phyloP scores from a whole-genome alignment of 73 alveolate genomes.

The Paramecium sexaurelia region DNA sequence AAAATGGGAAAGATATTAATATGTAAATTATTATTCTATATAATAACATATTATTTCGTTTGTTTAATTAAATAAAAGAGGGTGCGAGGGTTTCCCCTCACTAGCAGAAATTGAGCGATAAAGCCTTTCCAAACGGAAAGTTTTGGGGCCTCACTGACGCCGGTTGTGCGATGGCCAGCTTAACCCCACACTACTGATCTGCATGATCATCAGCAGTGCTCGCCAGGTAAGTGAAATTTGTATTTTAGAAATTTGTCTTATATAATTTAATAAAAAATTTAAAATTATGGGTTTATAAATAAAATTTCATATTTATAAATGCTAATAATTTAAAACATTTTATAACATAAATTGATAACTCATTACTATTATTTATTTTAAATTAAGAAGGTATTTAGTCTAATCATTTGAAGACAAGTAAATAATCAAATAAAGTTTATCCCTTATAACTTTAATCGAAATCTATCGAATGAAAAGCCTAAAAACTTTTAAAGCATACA shows the following conservation, averaged over 20 bases:
- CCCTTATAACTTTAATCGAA: too few species aligned
- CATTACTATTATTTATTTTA: not conserved
- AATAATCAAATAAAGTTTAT: not conserved
- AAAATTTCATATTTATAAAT: not conserved
- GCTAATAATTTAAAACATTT: not conserved
- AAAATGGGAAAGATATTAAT: too few species aligned
- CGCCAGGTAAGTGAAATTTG: constrained; percentile 55
- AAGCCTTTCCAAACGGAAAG: constrained; percentile 67
- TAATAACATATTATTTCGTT: constrained; percentile 12
- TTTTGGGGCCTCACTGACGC: constrained; percentile 64
- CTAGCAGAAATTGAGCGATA: constrained; percentile 66
- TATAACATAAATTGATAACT: not conserved
- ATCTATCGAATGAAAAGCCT: not conserved
- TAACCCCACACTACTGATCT: constrained; percentile 61
- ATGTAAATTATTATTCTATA: too few species aligned
- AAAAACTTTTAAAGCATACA: too few species aligned
- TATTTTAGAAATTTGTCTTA: not conserved
- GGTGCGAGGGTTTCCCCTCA: constrained; percentile 68
- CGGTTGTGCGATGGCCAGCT: constrained; percentile 66
- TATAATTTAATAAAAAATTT: not conserved
- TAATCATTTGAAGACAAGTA: not conserved
- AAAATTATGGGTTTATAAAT: constrained; percentile 39
- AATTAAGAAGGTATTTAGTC: constrained; percentile 23
- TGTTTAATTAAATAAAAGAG: not conserved
- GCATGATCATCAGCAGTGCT: constrained; percentile 60